Evolutionary conservation across 2,329 filamentous ascomycete genomes (phyloP), one percentile per base, ranked within the genome.

Genomic region (Botrytis cinerea): DNA sequence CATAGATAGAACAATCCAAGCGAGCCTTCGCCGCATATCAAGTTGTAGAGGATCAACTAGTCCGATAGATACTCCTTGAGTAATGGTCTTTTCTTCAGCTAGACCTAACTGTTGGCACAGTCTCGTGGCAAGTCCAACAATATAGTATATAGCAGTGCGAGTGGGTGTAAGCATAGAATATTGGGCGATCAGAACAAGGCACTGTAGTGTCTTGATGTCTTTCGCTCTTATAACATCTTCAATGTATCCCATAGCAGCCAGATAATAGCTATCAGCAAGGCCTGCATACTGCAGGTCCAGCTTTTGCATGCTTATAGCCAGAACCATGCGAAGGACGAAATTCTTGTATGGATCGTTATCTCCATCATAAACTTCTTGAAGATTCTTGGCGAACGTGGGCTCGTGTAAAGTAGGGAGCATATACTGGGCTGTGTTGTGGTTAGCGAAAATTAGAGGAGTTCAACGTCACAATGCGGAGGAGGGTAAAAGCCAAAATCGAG

Each of bases 121-220:
- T 77, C 94, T 91, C 25, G 93, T 92, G 12, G 94, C 95, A 32
- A 97, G 88, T 10, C 96, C 96, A 63, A 98, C 89, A 68, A 98
- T 91, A 83, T 97, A 98, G 83, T 97, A 98, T 32, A 97, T 92
- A 25, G 95, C 94, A 8, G 94, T 97, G 74, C 95, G 87, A 1
- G 95, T 98, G 0, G 96, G 95, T 0, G 95, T 98, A 61, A 98
- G 84, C 32, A 98, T 86, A 0, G 96, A 98, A 82, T 98, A 98
- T 79, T 96, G 93, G 1, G 91, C 94, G 77, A 98, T 92, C 25
- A 99, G 84, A 5, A 92, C 88, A 72, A 98, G 90, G 78, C 95
- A 98, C 82, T 98, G 96, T 25, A 98, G 84, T 0, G 96, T 97
- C 79, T 91, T 93, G 45, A 98, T 83, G 81, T 98, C 93, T 86